Conservation (phyloP, 2,329 filamentous ascomycete species). For the Calonectria crousiana region DNA sequence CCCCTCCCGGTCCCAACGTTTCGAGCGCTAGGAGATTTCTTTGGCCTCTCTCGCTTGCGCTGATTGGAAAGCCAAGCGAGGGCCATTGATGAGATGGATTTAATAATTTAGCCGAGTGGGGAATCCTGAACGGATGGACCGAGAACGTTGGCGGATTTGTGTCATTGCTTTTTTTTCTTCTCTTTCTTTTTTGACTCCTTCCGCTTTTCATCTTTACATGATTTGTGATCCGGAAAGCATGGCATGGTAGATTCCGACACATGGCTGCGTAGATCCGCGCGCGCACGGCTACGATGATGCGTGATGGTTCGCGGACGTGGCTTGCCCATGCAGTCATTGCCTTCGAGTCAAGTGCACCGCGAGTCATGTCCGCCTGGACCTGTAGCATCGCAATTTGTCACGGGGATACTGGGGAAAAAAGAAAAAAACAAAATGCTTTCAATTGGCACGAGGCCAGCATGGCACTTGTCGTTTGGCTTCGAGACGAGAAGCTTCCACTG, state of each 20-base stretch:
- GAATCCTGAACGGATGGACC: background rate
- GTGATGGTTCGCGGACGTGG: background rate
- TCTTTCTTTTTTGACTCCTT: too few species aligned
- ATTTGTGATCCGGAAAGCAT: background rate
- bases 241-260: background rate
- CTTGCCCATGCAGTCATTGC: background rate
- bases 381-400: background rate
- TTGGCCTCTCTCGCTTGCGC: background rate
- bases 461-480: background rate
- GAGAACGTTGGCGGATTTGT: background rate
- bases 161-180: background rate
- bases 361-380: background rate
- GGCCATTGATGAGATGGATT: background rate
- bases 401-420: background rate
- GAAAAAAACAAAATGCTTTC: too few species aligned
- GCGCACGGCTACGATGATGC: background rate
- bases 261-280: background rate
- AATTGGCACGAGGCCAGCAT: background rate
- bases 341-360: background rate
- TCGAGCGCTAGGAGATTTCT: slow-evolving; percentile 12
- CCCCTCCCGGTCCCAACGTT: background rate
- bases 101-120: background rate
- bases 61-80: slow-evolving; percentile 2
- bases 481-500: background rate
- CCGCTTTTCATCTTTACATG: background rate